These are phyloP conservation scores for Penicillium paradoxum DNA, from an alignment of 495 filamentous ascomycete genomes.

Conservation along the genomic window DNA sequence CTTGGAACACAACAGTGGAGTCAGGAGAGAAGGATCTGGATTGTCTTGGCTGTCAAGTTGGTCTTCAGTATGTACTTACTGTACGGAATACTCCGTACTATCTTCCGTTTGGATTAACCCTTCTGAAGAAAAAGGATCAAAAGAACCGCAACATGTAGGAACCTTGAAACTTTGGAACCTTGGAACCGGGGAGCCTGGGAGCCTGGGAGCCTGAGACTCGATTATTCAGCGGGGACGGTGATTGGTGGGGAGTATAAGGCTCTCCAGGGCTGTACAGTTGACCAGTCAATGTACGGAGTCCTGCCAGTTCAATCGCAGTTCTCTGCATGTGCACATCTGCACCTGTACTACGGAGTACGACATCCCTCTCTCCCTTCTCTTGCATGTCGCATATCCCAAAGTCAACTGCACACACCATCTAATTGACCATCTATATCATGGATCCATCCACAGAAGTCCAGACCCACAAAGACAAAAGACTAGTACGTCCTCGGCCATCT, in stretches of 20 bases:
- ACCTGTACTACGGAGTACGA: not conserved
- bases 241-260: constrained; percentile 7
- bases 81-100: too few species aligned
- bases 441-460: constrained; percentile 3
- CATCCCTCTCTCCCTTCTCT: too few species aligned
- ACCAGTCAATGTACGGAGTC: too few species aligned
- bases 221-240: constrained; percentile 16
- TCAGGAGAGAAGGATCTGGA: too few species aligned
- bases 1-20: not conserved
- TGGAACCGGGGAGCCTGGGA: not conserved
- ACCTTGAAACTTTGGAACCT: too few species aligned
- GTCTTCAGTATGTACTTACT: too few species aligned
- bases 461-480: constrained; percentile 7
- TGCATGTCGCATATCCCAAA: not conserved
- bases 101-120: too few species aligned
- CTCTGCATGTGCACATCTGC: not conserved
- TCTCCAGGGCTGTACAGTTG: too few species aligned
- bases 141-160: too few species aligned
- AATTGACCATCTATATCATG: not conserved
- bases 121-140: too few species aligned
- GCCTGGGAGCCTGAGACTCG: not conserved
- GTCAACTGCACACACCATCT: not conserved
- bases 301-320: too few species aligned
- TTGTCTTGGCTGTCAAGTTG: not conserved
- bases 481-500: constrained; percentile 10